phyloP scores from a whole-genome alignment of 1,139 yeast species.

The Arxiozyma heterogenica region DNA sequence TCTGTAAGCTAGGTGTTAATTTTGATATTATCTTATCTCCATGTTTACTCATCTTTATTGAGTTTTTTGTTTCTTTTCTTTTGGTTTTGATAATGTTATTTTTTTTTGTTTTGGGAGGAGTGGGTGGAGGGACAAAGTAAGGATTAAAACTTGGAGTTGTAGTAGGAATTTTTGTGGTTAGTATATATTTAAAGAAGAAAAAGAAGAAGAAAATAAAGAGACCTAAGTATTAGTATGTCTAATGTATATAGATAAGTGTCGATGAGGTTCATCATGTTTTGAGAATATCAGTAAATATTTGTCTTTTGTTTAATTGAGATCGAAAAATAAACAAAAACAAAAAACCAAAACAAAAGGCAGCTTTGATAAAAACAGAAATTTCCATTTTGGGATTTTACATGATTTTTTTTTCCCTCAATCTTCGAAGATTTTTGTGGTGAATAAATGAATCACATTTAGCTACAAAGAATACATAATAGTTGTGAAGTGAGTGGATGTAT shows the following conservation, averaged over 20 bases:
- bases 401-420: neutral
- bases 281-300: neutral
- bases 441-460: no score
- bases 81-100: neutral
- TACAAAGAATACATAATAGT: no score
- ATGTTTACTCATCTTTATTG: constrained; percentile 5
- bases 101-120: neutral
- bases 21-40: constrained; percentile 5
- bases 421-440: neutral
- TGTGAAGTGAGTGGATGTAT: no score
- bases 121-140: no score
- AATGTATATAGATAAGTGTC: no score
- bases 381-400: neutral
- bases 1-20: constrained; percentile 14
- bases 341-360: no score
- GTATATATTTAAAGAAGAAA: no score
- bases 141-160: no score
- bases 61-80: neutral
- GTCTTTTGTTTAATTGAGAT: neutral
- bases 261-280: neutral
- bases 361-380: neutral
- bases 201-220: no score
- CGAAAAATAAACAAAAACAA: neutral
- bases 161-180: no score
- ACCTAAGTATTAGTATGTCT: no score